These are phyloP conservation scores for Nephelium lappaceum DNA, from an alignment of 345 rosid species.

Conservation along the genomic window DNA sequence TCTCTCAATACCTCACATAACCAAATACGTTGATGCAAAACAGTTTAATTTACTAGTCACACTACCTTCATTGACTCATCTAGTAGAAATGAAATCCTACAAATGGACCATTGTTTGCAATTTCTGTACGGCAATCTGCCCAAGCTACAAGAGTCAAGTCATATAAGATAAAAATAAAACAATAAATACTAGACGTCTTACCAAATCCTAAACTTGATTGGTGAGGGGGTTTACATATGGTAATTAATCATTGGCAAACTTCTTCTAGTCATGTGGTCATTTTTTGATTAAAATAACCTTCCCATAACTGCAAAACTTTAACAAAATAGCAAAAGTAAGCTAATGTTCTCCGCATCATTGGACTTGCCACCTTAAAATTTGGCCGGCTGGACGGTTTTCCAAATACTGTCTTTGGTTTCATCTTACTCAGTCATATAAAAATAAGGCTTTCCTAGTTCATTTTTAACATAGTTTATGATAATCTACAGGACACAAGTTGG, in stretches of 20 bases:
- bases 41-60: background rate
- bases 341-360: background rate
- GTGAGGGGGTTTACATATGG: too few relatives aligned
- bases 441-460: background rate
- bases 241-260: too few relatives aligned
- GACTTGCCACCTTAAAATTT: conserved; percentile 7
- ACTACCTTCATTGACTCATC: background rate
- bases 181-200: too few relatives aligned
- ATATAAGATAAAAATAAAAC: background rate
- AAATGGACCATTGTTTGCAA: too few relatives aligned
- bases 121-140: too few relatives aligned
- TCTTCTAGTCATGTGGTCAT: too few relatives aligned
- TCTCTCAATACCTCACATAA: background rate
- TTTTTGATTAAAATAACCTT: background rate
- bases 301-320: background rate
- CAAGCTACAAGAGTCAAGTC: background rate
- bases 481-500: background rate
- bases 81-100: too few relatives aligned
- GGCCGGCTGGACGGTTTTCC: conserved; percentile 29
- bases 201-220: too few relatives aligned
- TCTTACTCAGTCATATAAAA: conserved; percentile 11
- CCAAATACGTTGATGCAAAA: background rate
- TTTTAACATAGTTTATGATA: background rate
- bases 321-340: background rate
- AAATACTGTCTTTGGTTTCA: background rate